These are phyloP conservation scores for Celoporthe dispersa DNA, from an alignment of 2,329 filamentous ascomycete species.

Conservation along the genomic window DNA sequence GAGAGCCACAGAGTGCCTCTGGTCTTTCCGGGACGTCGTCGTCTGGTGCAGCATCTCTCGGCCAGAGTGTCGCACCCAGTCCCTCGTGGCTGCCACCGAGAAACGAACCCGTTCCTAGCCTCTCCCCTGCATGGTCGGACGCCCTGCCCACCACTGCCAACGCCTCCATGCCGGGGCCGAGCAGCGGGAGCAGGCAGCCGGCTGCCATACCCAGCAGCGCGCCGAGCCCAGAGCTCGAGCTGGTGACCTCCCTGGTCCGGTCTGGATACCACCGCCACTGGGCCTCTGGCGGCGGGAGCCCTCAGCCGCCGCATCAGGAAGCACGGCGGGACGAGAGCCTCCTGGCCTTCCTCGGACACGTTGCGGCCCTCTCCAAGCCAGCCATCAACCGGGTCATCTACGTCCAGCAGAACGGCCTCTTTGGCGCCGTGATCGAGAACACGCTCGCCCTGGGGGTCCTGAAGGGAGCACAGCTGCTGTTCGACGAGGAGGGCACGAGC, in stretches of 20 bases:
- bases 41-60: too few relatives aligned
- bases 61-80: not conserved
- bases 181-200: not conserved
- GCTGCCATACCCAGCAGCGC: not conserved
- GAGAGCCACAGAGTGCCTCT: not conserved
- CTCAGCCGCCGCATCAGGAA: not conserved
- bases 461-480: conserved; percentile 34
- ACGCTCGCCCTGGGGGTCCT: conserved; percentile 41
- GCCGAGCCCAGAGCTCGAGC: not conserved
- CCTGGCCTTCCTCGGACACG: not conserved
- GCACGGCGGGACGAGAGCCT: conserved; percentile 14
- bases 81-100: conserved; percentile 9
- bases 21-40: not conserved
- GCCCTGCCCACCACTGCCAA: not conserved
- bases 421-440: conserved; percentile 44
- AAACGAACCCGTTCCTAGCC: conserved; percentile 1
- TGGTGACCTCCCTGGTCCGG: not conserved
- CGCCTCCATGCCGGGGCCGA: not conserved
- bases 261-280: not conserved
- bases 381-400: conserved; percentile 21
- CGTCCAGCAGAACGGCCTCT: conserved; percentile 36
- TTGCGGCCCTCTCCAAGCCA: conserved; percentile 16
- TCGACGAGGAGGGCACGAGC: conserved; percentile 38
- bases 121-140: not conserved
- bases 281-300: not conserved